Evolutionary conservation across 768 basidiomycete species (phyloP), one percentile per base, ranked within the genome.

Genomic region (Agrocybe pediades): DNA sequence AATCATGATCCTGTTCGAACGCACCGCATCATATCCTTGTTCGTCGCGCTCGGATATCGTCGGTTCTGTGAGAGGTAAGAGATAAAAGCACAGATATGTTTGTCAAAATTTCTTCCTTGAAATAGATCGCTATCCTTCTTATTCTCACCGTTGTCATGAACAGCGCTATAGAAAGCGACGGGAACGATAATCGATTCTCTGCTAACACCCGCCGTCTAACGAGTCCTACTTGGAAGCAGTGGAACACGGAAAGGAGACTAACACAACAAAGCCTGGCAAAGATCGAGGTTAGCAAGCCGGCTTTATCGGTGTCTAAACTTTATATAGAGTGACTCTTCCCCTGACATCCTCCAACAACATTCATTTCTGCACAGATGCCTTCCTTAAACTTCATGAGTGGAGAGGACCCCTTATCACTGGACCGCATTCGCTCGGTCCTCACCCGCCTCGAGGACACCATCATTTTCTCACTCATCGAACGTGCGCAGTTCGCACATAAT

Each of bases 361-460:
- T 8, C 25, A 33, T 29, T 41, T 43, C 39, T 20, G 46, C 51
- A 52, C 69, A 43, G 42, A 85, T 86, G 84, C 76, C 81, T 55
- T 82, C 75, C 45, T 68, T 83, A 57, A 95, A 93, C 65, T 90
- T 88, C 58, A 82, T 83, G 70, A 75, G 83, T 57, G 79, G 79
- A 30, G 86, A 92, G 57, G 87, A 95, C 66, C 92, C 95, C 1
- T 81, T 98, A 13, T 90, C 88, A 17, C 76, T 96, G n/a, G 89
- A 94, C 43, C 79, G 85, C 55, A 98, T 99, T 62, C 80, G 97
- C 52, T 85, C 85, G 19, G 89, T 95, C 43, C 78, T 99, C 15
- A 86, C 80, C 57, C 83, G 97, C 23, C 84, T 99, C 20, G 97
- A 99, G 68, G 97, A 99, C 63, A 99, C 96, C 19, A 98, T 99